A percentile compares a stretch with the other conserved stretches of the same genome.
phyloP scores from a whole-genome alignment of 192 early-diverging fungal species.

The Gonapodya prolifera region DNA sequence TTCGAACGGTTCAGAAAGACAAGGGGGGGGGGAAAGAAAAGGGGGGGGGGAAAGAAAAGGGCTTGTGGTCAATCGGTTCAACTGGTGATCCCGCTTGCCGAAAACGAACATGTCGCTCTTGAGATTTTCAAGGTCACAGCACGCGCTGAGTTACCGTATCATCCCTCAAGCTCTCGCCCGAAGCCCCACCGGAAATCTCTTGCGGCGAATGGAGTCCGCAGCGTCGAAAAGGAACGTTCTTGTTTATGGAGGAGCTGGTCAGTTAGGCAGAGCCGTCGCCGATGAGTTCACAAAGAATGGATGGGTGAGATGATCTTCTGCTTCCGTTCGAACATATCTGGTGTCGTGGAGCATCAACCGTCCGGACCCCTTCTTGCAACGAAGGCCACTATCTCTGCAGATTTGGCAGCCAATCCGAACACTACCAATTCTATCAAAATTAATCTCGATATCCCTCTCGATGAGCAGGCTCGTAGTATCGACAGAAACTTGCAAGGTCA shows the following conservation, averaged over 20 bases:
- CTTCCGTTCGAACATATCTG: background rate
- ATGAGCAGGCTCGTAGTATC: slow-evolving; percentile 44
- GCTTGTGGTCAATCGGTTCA: too few species aligned
- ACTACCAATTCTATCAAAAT: slow-evolving; percentile 63
- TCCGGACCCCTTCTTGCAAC: background rate
- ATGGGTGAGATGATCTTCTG: slow-evolving; percentile 37
- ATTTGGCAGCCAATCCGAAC: slow-evolving; percentile 54
- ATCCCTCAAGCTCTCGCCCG: too few species aligned
- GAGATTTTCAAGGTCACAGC: too few species aligned
- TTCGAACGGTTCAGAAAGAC: too few species aligned
- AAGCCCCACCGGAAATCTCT: too few species aligned
- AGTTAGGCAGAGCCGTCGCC: slow-evolving; percentile 69
- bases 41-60: too few species aligned
- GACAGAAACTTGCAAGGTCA: slow-evolving; percentile 26
- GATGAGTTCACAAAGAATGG: slow-evolving; percentile 52
- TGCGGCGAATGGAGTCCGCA: too few species aligned
- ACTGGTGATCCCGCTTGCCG: too few species aligned
- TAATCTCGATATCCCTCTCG: slow-evolving; percentile 24
- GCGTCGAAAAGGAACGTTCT: too few species aligned
- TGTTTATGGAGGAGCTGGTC: slow-evolving; percentile 84
- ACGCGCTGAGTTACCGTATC: too few species aligned
- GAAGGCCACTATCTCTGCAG: slow-evolving; percentile 66
- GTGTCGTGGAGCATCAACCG: background rate
- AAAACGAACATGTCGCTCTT: too few species aligned
- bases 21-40: too few species aligned